Base-by-base conservation (phyloP, 2,329 filamentous ascomycete species). In the Hymenotorrendiella dingleyae region DNA sequence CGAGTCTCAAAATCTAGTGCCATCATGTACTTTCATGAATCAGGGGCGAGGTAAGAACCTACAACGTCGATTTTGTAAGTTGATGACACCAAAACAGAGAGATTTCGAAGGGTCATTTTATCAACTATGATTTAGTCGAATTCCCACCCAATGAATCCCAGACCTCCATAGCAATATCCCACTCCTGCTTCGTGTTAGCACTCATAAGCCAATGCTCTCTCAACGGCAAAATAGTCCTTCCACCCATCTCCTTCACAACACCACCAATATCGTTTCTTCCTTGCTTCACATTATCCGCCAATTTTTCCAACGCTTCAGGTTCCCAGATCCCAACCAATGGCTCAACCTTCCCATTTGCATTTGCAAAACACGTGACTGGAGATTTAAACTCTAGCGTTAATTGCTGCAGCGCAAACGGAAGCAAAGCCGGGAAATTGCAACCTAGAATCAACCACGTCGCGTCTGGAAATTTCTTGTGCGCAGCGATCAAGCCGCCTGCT, bases 181-280 rank as follows among this genome's bases (percentile, higher is more conserved):
- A 73, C 40, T 62, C 63, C 3, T 66, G 61, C 40, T 72, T 54
- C 12, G 71, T 51, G 24, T 48, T 51, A 24, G 55, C 54, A 4
- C 71, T 62, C 22, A 61, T 55, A 12, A 65, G 58, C 70, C 70
- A 76, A 22, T 76, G 68, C 17, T 57, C 56, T 22, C 36, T 58
- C 24, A 57, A 51, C 19, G 59, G 40, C 45, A 46, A 50, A 17
- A 42, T 28, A 42, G 48, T 28, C 37, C 45, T 53, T 11, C 53
- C 52, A 5, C 45, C 29, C 12, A 54, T 5, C 14, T 54, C 37
- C 11, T 49, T 45, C 2, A 59, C 33, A 4, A 55, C 48, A 29
- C 40, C 43, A 21, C 45, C 46, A 7, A 56, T 48, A 34, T 34
- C 11, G 7, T 5, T 19, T n/a, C n/a, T n/a, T n/a, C n/a, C n/a